Evolutionary conservation across 371 early-diverging fungal genomes (phyloP), one percentile per base, ranked within the genome.

Genomic region (Mucor saturninus): DNA sequence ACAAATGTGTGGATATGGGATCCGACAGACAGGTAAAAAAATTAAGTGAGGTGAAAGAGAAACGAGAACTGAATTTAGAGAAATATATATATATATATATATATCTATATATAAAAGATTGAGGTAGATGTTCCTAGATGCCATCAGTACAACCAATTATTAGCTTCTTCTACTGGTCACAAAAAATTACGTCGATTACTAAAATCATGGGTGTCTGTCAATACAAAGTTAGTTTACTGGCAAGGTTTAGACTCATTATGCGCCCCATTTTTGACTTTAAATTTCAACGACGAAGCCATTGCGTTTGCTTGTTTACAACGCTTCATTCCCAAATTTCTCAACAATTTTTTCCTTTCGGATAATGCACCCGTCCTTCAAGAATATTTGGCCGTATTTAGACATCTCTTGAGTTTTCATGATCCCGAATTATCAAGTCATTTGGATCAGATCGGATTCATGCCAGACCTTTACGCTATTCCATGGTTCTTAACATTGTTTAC

Each of bases 401-500:
- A 88, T 58, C 46, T 92, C 30, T 62, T 92, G 13, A 80, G 88
- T 28, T 92, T 81, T 46, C 89, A 89, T 65, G 93, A 94, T 62
- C 91, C 93, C 4, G 85, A 88, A 45, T 77, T 94, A 0, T 85
- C 91, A 2, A 72, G 70, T 21, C 91, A 93, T 71, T 63, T 92
- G 43, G 77, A 82, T 29, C 62, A 64, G 5, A 86, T 93, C 52
- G 87, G 86, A 2, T 86, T 92, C 51, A 71, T 78, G 28, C 92
- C 92, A 4, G 87, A 93, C 30, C 72, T 93, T 6, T 94, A 89
- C 64, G 92, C 93, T 9, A 91, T 94, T 14, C 88, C 92, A 7
- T 94, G 93, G 91, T 89, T 93, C 61, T 79, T 93, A 73, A 93
- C 94, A 0, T 67, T 93, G 14, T 94, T 91, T 69, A 89, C 94